These are phyloP conservation scores for Blastocystis sp. DNA, from an alignment of 352 stramenopile genomes.

Conservation along the genomic window DNA sequence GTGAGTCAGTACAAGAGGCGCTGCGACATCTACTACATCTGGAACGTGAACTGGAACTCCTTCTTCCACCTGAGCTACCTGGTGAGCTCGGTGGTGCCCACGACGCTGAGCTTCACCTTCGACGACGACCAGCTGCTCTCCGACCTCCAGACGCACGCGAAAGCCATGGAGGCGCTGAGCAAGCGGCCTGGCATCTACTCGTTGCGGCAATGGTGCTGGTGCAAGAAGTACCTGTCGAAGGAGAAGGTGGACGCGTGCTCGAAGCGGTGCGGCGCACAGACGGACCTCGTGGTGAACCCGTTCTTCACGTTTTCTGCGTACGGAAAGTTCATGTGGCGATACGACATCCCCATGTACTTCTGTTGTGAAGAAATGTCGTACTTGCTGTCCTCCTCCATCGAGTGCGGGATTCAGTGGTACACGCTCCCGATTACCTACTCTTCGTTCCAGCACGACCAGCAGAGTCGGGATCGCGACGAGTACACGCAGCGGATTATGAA, in stretches of 20 bases:
- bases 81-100: conserved; percentile 2
- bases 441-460: conserved; percentile 22
- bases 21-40: conserved; percentile 1
- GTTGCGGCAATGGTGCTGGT: conserved; percentile 55
- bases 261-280: neutral
- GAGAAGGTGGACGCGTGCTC: neutral
- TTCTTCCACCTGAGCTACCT: conserved; percentile 62
- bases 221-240: conserved; percentile 14
- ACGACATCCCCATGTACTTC: conserved; percentile 61
- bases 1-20: neutral
- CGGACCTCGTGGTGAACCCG: conserved; percentile 53
- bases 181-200: conserved; percentile 16
- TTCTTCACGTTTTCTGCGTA: conserved; percentile 31
- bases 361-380: conserved; percentile 68
- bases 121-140: conserved; percentile 56
- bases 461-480: neutral
- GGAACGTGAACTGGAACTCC: conserved; percentile 60
- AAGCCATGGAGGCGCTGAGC: neutral
- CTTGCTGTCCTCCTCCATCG: conserved; percentile 15
- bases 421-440: neutral
- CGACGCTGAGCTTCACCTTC: conserved; percentile 30
- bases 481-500: conserved; percentile 49
- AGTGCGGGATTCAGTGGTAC: conserved; percentile 40
- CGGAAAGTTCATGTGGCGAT: conserved; percentile 53
- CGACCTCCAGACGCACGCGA: neutral